Evolutionary conservation across 192 early-diverging fungal genomes (phyloP), one percentile per base, ranked within the genome.

Genomic region (Spizellomyces punctatus): DNA sequence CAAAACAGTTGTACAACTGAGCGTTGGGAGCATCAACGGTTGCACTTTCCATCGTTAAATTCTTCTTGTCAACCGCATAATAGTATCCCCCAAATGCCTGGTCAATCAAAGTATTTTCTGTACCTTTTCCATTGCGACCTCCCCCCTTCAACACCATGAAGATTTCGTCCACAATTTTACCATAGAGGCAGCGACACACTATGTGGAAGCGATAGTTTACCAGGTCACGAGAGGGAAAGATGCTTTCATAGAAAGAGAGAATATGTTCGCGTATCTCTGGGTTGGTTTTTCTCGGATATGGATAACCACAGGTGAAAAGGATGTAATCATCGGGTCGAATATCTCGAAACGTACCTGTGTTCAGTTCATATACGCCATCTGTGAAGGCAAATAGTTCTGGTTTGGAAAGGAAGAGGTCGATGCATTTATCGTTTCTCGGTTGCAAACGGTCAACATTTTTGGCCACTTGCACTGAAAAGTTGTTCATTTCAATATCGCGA

Each of bases 71-170:
- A 45, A 69, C 36, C 42, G 6, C 58, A 9, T 59, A 14, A 45
- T 36, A 69, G n/a, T 42, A 69, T 8, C 7, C 43, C 12, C 67
- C 67, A 43, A 69, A 69, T 8, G 44, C 27, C 7, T 6, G 9
- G 36, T 22, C 6, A 44, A 69, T 61, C 21, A 69, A 42, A 6
- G 54, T 69, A n/a, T 9, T 43, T 60, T 69, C 67, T 8, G 58
- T n/a, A n/a, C 67, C 67, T 60, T 69, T 69, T 21, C 67, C 67
- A 45, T 69, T 69, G n/a, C 67, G 8, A 8, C 67, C 67, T 9
- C 16, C 41, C 6, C 67, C 67, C 42, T 69, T 69, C 6, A 36
- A 44, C 10, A 69, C 57, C 9, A 21, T 9, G 44, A 69, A 69
- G 52, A 61, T 22, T 60, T 69, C 67, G n/a, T 69, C 67, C 6